Evolutionary conservation across 805 yeast species (phyloP), one percentile per base, ranked within the genome.

Genomic region (Danielia oregonensis): DNA sequence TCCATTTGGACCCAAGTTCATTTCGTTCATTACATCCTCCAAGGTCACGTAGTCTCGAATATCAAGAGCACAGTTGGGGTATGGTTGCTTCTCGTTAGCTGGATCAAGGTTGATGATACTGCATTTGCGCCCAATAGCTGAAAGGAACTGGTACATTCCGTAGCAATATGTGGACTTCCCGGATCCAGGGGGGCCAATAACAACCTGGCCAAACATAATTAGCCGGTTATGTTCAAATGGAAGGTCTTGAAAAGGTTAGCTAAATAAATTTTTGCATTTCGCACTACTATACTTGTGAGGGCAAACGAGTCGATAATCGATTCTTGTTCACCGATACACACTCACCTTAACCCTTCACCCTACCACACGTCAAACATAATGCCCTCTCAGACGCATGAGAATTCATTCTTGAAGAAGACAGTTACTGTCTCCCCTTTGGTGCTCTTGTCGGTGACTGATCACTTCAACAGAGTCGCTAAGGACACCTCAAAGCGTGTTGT

Each of bases 131-230:
- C 99, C 99, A 33, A 94, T 88, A 2, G 97, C 96, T 40, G 85
- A 82, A 49, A 91, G 72, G 59, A 93, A 93, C 65, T 93, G 97
- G 44, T 75, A 75, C 79, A 91, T 79, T 27, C 98, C 99, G 56
- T 79, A 70, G 57, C 97, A 89, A 56, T 86, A 93, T 0, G 98
- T 94, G 0, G 96, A 86, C 54, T 93, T 93, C 1, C 99, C 99
- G 0, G 95, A 75, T 1, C 98, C 99, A 0, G 99, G 99, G 0
- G 98, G 97, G 0, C 99, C 99, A 24, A 93, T 87, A 7, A 91
- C 89, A 7, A 93, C 76, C 61, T 93, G 96, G 3, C 95, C 96
- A 59, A 85, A 85, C 73, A 68, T 68, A 11, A 4, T 29, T 8
- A n/a, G n/a, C n/a, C n/a, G n/a, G n/a, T n/a, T 14, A 7, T 8